These are phyloP conservation scores for Byssochlamys sp. DNA, from an alignment of 2,329 filamentous ascomycete species.

Conservation along the genomic window DNA sequence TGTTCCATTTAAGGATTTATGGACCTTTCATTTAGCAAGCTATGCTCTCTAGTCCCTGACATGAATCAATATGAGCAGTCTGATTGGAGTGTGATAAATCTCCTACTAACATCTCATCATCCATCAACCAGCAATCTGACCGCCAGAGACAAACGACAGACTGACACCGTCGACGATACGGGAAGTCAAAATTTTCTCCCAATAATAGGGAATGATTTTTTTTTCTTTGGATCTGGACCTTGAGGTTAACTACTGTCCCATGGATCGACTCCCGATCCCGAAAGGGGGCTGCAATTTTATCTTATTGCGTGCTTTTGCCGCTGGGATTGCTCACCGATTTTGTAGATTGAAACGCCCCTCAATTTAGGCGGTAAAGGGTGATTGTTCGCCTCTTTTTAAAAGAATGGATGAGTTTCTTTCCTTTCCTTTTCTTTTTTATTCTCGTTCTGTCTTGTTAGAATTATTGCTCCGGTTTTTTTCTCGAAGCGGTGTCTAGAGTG, in stretches of 20 bases:
- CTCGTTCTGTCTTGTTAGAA: neutral
- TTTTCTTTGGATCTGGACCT: neutral
- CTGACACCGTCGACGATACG: neutral
- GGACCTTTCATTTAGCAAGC: neutral
- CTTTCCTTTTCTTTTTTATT: neutral
- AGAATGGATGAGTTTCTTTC: neutral
- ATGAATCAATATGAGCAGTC: neutral
- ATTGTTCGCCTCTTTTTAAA: neutral
- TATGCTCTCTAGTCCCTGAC: neutral
- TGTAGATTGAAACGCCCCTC: neutral
- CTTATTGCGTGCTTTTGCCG: neutral
- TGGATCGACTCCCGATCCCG: neutral
- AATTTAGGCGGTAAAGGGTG: neutral
- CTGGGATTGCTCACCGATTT: neutral
- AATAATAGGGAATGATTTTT: neutral
- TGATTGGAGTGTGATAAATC: neutral
- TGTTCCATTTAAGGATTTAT: neutral
- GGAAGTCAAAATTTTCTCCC: neutral
- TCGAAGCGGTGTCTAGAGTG: neutral
- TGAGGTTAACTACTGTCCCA: neutral
- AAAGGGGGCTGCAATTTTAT: neutral
- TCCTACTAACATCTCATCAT: neutral
- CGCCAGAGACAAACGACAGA: neutral
- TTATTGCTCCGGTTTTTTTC: too few relatives aligned
- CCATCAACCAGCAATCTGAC: neutral